These are phyloP conservation scores for Epithemia pelagica DNA, from an alignment of 108 stramenopile genomes.

Conservation along the genomic window DNA sequence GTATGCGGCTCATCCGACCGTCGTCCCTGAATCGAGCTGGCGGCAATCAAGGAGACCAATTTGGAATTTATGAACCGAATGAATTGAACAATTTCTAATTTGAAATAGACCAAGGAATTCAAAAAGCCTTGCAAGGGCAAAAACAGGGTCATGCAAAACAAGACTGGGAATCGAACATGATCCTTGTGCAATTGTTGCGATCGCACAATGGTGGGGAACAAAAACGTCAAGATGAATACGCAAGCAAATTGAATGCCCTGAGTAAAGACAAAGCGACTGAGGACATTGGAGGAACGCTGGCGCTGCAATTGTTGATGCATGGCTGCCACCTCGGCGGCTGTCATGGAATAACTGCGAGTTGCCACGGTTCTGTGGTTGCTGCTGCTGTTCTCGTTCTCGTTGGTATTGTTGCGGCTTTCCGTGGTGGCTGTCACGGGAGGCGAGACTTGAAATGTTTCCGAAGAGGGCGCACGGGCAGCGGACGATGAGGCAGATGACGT, in stretches of 20 bases:
- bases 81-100: background rate
- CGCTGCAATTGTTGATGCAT: background rate
- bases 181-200: background rate
- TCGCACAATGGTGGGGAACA: background rate
- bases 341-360: background rate
- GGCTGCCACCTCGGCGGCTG: background rate
- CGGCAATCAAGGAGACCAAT: background rate
- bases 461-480: background rate
- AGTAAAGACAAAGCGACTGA: background rate
- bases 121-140: constrained; percentile 45
- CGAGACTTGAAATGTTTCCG: background rate
- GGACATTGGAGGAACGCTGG: background rate
- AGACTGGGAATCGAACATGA: constrained; percentile 6
- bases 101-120: constrained; percentile 26
- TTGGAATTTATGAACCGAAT: background rate
- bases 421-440: background rate
- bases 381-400: too few species aligned
- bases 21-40: background rate
- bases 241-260: background rate
- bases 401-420: background rate
- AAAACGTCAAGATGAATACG: background rate
- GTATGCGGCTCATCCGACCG: background rate
- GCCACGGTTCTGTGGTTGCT: too few species aligned
- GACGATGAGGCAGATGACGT: background rate
- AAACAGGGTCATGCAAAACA: constrained; percentile 37